phyloP scores from a whole-genome alignment of 129 eudicot genomes.

The Erigeron canadensis region DNA sequence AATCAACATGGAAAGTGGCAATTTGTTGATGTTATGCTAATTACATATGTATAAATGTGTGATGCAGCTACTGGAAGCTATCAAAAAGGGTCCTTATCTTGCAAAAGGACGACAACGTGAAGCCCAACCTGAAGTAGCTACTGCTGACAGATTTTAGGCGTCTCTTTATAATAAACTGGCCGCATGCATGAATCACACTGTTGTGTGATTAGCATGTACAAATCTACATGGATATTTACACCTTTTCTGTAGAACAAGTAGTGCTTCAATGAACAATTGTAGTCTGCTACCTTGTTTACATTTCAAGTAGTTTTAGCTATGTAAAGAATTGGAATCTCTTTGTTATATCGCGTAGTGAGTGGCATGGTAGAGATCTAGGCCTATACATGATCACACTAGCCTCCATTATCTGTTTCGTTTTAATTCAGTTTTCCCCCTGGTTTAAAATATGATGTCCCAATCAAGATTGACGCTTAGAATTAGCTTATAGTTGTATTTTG shows the following conservation, averaged over 20 bases:
- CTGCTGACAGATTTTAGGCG: slow-evolving; percentile 71
- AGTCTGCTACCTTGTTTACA: background rate
- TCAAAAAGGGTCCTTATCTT: slow-evolving; percentile 80
- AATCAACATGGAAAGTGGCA: background rate
- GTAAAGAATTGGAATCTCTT: background rate
- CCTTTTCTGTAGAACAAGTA: background rate
- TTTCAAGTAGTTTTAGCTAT: background rate
- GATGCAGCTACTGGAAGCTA: slow-evolving; percentile 74
- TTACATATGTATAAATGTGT: background rate
- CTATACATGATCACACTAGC: background rate
- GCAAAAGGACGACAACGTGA: slow-evolving; percentile 58
- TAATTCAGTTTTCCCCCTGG: background rate
- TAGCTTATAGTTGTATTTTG: background rate
- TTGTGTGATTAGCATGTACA: slow-evolving; percentile 12
- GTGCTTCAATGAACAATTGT: background rate
- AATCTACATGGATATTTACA: background rate
- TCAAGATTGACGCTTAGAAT: background rate
- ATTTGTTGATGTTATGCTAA: background rate
- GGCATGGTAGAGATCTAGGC: background rate
- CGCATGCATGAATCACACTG: background rate
- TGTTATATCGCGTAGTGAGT: background rate
- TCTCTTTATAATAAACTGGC: slow-evolving; percentile 1
- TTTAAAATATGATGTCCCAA: background rate
- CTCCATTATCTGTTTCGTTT: background rate
- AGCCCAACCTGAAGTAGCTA: slow-evolving; percentile 74